phyloP scores from a whole-genome alignment of 2,329 filamentous ascomycete genomes.

The Aspergillus japonicus region DNA sequence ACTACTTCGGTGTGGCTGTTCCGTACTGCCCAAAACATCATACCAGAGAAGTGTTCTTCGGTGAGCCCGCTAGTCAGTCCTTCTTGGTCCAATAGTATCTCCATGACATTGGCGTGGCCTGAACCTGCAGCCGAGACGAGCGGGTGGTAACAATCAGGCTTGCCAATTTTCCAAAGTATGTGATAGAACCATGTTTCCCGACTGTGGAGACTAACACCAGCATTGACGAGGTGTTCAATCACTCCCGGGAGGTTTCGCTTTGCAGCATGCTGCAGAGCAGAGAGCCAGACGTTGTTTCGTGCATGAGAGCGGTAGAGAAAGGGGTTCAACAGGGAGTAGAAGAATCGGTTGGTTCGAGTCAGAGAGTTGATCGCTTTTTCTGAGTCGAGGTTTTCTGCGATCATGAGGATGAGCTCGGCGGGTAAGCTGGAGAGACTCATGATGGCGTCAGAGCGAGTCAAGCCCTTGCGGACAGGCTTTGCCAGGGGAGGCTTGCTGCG shows the following conservation, averaged over 20 bases:
- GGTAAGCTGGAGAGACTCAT: neutral
- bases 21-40: too few relatives aligned
- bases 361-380: neutral
- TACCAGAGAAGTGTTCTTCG: too few relatives aligned
- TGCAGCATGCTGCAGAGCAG: neutral
- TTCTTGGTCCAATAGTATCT: too few relatives aligned
- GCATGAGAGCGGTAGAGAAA: neutral
- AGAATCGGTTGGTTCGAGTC: neutral
- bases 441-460: slow-evolving; percentile 13
- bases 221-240: neutral
- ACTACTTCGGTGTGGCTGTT: too few relatives aligned
- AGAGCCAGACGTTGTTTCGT: neutral
- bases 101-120: too few relatives aligned
- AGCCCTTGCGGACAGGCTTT: too few relatives aligned
- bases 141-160: neutral
- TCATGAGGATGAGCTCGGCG: neutral
- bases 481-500: too few relatives aligned
- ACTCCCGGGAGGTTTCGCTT: neutral
- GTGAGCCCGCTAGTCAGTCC: too few relatives aligned
- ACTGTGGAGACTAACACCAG: neutral
- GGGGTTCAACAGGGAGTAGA: neutral
- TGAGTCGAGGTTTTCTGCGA: neutral
- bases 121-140: neutral
- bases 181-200: too few relatives aligned
- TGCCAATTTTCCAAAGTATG: too few relatives aligned